Base-by-base conservation (phyloP, 495 filamentous ascomycete species). In the Hypoxylon rickii region DNA sequence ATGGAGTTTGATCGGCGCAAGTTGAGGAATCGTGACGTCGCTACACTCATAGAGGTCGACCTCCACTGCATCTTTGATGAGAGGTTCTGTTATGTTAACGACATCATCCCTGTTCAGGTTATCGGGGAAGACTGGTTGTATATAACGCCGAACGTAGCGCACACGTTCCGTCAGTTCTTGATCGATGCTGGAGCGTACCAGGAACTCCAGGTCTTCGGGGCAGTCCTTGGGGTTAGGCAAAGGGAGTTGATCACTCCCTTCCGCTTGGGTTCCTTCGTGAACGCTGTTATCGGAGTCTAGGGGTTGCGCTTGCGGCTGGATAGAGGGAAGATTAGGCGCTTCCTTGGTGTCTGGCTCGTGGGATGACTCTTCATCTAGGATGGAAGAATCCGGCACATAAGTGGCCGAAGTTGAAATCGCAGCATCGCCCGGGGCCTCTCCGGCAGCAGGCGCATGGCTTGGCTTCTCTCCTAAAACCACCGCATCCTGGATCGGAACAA, bases 131-230 rank as follows among this genome's bases (percentile, higher is more conserved):
- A 65, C 12, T 1, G 73, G 70, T 22, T 64, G 64, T 44, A 77
- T 65, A 38, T 73, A 74, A 22, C 70, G 69, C 6, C 72, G 70
- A 5, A 56, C 58, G 63, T 74, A 76, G 43, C 65, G 43, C 37
- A 77, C 69, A 16, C 58, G 73, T 21, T 69, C 62, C 26, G 67
- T 71, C 18, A 77, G 46, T 32, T 44, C 60, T 7, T 76, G 58
- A 12, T 69, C 44, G 44, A 51, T 33, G 39, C 60, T 64, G 13
- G 60, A 40, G 8, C 55, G 55, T 11, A 64, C 44, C 1, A 64
- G 20, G 33, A 59, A 59, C 15, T 55, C 29, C 8, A 64, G 34
- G 7, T 64, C 60, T 6, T 38, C 17, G 8, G 40, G 29, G 21
- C 60, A 64, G 18, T 42, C 49, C 7, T 42, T 59, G 0, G 55